Evolutionary conservation across 2,329 filamentous ascomycete species (phyloP).

Genomic region (Scopulariopsis brevicaulis): DNA sequence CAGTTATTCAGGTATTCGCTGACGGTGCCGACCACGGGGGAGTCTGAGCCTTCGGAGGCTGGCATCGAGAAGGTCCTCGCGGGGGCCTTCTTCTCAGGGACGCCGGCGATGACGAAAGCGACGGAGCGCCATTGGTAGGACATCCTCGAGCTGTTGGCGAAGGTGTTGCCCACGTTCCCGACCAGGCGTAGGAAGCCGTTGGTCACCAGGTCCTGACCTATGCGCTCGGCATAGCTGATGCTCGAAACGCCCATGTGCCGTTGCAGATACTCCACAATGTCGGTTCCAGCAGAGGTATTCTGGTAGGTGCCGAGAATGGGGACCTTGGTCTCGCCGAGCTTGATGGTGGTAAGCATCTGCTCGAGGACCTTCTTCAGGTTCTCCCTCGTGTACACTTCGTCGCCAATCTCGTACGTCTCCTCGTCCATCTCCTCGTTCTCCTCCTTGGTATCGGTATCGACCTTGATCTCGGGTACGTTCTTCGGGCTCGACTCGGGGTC

Average conservation of each 20-base stretch:
- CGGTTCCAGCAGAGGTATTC: conserved; percentile 82
- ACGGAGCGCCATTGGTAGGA: conserved; percentile 96
- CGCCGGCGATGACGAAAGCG: conserved; percentile 75
- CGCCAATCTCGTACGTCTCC: conserved; percentile 80
- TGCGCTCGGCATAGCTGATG: conserved; percentile 83
- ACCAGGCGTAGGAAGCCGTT: conserved; percentile 82
- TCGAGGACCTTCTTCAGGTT: conserved; percentile 83
- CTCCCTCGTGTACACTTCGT: conserved; percentile 73
- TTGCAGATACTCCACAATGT: conserved; percentile 93
- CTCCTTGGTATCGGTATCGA: conserved; percentile 53
- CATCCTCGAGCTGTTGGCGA: conserved; percentile 95
- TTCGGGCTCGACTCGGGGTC: conserved; percentile 65
- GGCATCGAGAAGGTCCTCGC: conserved; percentile 65
- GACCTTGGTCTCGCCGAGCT: conserved; percentile 84
- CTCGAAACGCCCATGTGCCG: conserved; percentile 74
- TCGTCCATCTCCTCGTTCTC: conserved; percentile 60
- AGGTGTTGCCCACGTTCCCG: conserved; percentile 88
- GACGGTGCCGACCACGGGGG: conserved; percentile 70
- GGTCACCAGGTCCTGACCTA: conserved; percentile 84
- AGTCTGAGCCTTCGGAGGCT: conserved; percentile 46
- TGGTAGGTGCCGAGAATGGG: conserved; percentile 90
- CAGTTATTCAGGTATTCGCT: conserved; percentile 85
- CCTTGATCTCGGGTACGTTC: conserved; percentile 64
- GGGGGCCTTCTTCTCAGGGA: conserved; percentile 76
- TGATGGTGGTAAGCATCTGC: conserved; percentile 79